phyloP scores from a whole-genome alignment of 495 filamentous ascomycete genomes.

The Amniculicola lignicola region DNA sequence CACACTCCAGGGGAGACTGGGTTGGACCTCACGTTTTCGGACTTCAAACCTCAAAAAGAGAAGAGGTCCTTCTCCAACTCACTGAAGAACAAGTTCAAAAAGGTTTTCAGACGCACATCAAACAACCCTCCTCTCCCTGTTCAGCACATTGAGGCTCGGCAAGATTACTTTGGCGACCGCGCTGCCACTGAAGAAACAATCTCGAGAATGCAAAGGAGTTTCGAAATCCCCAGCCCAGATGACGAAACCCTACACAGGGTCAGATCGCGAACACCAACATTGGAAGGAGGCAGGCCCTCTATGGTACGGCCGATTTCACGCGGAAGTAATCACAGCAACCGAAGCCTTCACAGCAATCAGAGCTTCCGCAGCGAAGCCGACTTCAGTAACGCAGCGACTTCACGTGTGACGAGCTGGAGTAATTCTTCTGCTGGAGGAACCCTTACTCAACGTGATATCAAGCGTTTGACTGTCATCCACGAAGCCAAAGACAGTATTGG shows the following conservation, averaged over 20 bases:
- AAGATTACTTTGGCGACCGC: slow-evolving; percentile 28
- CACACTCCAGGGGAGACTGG: slow-evolving; percentile 18
- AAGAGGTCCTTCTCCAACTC: slow-evolving; percentile 32
- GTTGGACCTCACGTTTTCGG: not conserved
- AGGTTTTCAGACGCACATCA: slow-evolving; percentile 24
- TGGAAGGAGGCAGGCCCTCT: not conserved
- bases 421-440: slow-evolving; percentile 24
- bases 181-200: not conserved
- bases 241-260: slow-evolving; percentile 7
- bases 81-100: slow-evolving; percentile 27
- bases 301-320: slow-evolving; percentile 4
- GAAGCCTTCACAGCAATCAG: slow-evolving; percentile 5
- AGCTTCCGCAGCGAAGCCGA: slow-evolving; percentile 22
- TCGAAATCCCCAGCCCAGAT: slow-evolving; percentile 22
- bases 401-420: slow-evolving; percentile 30
- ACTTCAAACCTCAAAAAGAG: slow-evolving; percentile 14
- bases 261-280: slow-evolving; percentile 16
- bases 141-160: slow-evolving; percentile 30
- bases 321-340: slow-evolving; percentile 10
- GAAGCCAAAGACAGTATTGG: slow-evolving; percentile 33
- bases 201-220: not conserved
- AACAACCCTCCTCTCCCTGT: slow-evolving; percentile 22
- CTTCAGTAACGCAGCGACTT: slow-evolving; percentile 2
- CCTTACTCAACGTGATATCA: slow-evolving; percentile 19
- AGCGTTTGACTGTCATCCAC: slow-evolving; percentile 33